Evolutionary conservation across 2,329 filamentous ascomycete species (phyloP), one percentile per base, ranked within the genome.

Genomic region (Neofusicoccum parvum): DNA sequence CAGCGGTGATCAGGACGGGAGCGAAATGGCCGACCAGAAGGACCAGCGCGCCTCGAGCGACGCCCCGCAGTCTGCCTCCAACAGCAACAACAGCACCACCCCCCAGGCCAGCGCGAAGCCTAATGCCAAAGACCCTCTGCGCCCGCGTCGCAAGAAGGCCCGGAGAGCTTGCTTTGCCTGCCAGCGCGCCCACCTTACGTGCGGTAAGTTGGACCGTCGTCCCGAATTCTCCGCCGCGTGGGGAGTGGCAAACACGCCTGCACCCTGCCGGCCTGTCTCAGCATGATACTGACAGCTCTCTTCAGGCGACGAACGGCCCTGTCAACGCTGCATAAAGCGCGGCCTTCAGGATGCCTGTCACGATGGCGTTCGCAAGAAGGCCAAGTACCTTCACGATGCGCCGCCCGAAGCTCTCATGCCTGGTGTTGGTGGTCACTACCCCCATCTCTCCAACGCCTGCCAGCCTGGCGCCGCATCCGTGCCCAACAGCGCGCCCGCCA

Each of bases 381-480:
- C 95, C 62, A 99, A 99, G 79, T 99, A 99, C 78, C 90, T 99
- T 65, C 94, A 98, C 75, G 95, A 98, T 84, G 93, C 94, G 32
- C 94, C 94, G 41, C 88, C 92, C 62, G 93, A 96, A 76, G 93
- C 93, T 51, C 83, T 97, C 68, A 87, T 94, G 75, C 92, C 94
- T n/a, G 92, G 95, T 48, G 85, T 95, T 54, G 89, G 90, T 5
- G 87, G 89, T 36, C 90, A 87, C 72, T 92, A 90, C 73, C 86
- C 83, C 77, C 77, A 80, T 79, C 71, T 69, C 70, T 66, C 51
- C 45, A 43, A 67, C 74, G 14, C 71, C 72, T 20, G 54, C 37
- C 64, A 65, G 43, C 54, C 37, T 36, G 72, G 49, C 27, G 73
- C 75, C 51, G 70, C 74, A 20, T 59, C 71, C 32, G 70, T 65